Evolutionary conservation across 768 basidiomycete genomes (phyloP).

Genomic region (Hydnomerulius pinastri): DNA sequence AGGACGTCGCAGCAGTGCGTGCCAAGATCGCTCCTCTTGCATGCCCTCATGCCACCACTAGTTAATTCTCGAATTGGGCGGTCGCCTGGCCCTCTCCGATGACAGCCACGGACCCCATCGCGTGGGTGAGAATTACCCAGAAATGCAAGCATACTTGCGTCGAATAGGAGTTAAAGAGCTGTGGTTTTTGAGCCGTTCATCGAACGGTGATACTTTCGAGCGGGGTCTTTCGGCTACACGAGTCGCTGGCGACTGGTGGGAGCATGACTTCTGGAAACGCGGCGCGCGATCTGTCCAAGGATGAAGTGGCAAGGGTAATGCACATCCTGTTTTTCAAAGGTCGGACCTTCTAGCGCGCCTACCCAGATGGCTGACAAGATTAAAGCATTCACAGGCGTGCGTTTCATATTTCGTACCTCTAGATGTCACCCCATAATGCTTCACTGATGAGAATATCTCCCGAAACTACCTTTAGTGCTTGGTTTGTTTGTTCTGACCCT

Average conservation of each 20-base stretch:
- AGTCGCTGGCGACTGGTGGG: slow-evolving; percentile 56
- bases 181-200: slow-evolving; percentile 55
- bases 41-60: slow-evolving; percentile 33
- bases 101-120: slow-evolving; percentile 92
- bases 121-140: slow-evolving; percentile 84
- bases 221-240: slow-evolving; percentile 42
- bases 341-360: slow-evolving; percentile 20
- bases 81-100: slow-evolving; percentile 86
- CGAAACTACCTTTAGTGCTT: neutral
- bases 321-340: slow-evolving; percentile 20
- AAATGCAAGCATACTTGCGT: slow-evolving; percentile 64
- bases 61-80: slow-evolving; percentile 70
- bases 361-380: slow-evolving; percentile 13
- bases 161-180: slow-evolving; percentile 60
- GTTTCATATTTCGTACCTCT: slow-evolving; percentile 20
- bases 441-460: slow-evolving; percentile 3
- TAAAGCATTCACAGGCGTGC: slow-evolving; percentile 12
- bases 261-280: slow-evolving; percentile 59
- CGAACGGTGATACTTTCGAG: slow-evolving; percentile 29
- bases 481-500: slow-evolving; percentile 3
- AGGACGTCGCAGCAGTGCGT: slow-evolving; percentile 73
- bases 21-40: slow-evolving; percentile 18
- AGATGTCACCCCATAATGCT: slow-evolving; percentile 3
- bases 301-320: slow-evolving; percentile 13
- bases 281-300: slow-evolving; percentile 12